Base-by-base conservation (phyloP, 495 filamentous ascomycete genomes). In the Tetracladium marchalianum region DNA sequence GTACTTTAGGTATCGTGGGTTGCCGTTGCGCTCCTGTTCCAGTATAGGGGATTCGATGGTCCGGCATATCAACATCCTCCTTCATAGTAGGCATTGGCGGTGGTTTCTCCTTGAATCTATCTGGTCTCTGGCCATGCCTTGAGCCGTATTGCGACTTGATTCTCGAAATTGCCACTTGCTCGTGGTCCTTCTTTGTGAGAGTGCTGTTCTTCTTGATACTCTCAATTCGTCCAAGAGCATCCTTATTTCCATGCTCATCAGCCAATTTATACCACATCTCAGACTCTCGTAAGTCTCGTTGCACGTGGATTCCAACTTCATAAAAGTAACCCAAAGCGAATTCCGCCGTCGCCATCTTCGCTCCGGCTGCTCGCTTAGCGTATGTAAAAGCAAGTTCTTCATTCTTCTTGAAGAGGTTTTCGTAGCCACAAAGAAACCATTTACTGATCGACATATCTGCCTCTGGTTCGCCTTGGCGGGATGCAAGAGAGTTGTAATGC, bases 251-350 rank as follows among this genome's bases (percentile, higher is more conserved):
- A 61, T 89, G 87, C 35, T 85, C 81, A 13, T 88, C 83, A 15
- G 92, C 89, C 60, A 87, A 83, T 50, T 85, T 76, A 60, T 98
- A 98, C 92, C 92, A 98, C 48, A 67, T 79, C 50, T 82, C 72
- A 4, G 92, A 92, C 63, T 92, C 85, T 51, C 80, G 78, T 35
- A 95, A 67, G 59, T 96, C 82, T 22, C 83, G 80, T 1, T 73
- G 74, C 15, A 90, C 84, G 57, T 84, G 83, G 57, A 97, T 87
- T 47, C 92, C 92, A 51, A 98, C 90, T 63, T 98, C 92, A 62
- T 90, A 82, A 64, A 96, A 98, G 62, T 98, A 98, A 5, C 92
- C 92, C 72, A 98, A 77, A 36, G 93, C 92, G 54, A 98, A 98
- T 63, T 96, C 88, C 15, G 90, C 92, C 0, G 90, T 97, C 1